These are phyloP conservation scores for Cinchona pubescens DNA, from an alignment of 257 asterid species.

Conservation along the genomic window DNA sequence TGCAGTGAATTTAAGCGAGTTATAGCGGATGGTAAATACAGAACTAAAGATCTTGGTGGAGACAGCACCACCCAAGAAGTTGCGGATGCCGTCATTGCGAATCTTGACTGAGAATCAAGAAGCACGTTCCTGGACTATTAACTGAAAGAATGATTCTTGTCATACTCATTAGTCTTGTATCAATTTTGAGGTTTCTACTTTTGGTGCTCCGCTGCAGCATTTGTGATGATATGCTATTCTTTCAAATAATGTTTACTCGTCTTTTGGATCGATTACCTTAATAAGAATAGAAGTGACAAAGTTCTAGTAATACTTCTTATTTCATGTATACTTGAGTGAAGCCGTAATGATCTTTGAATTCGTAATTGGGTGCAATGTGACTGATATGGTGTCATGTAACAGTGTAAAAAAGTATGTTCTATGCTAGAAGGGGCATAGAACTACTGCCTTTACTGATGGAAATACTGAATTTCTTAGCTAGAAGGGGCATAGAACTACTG, in stretches of 20 bases:
- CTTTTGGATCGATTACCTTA: neutral
- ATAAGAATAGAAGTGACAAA: slow-evolving; percentile 11
- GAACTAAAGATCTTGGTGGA: slow-evolving; percentile 91
- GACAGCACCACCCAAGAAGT: slow-evolving; percentile 81
- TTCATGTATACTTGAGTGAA: neutral
- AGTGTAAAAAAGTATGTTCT: too few species aligned
- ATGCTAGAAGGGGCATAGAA: too few species aligned
- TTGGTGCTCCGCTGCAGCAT: slow-evolving; percentile 12
- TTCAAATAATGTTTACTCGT: slow-evolving; percentile 7
- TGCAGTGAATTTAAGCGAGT: slow-evolving; percentile 78
- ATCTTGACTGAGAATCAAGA: slow-evolving; percentile 41
- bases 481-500: too few species aligned
- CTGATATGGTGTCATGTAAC: too few species aligned
- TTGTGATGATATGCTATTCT: slow-evolving; percentile 15
- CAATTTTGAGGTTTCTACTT: slow-evolving; percentile 24
- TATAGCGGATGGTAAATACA: slow-evolving; percentile 60
- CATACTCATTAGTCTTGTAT: slow-evolving; percentile 23
- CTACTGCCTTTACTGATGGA: too few species aligned
- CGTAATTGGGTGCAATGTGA: too few species aligned
- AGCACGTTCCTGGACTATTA: slow-evolving; percentile 6
- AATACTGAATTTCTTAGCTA: too few species aligned
- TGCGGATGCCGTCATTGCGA: slow-evolving; percentile 80
- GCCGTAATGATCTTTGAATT: neutral
- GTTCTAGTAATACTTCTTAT: neutral
- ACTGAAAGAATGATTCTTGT: slow-evolving; percentile 13